A percentile compares a stretch with the other conserved stretches of the same genome.
phyloP scores from a whole-genome alignment of 2,329 filamentous ascomycete species.

The Didymella lethalis region DNA sequence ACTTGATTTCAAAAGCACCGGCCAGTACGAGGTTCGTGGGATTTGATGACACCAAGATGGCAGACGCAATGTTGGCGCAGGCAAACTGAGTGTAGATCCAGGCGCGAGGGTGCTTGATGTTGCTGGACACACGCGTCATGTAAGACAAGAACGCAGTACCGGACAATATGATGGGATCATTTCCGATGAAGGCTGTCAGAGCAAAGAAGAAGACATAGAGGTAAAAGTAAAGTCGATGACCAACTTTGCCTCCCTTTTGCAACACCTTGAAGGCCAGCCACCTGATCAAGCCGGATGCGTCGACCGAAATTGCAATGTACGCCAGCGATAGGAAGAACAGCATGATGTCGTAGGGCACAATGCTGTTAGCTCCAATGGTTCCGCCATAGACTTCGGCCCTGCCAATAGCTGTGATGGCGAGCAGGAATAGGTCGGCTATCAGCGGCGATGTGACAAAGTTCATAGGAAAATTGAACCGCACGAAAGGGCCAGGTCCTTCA shows the following conservation, averaged over 20 bases:
- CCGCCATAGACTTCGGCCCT: constrained; percentile 72
- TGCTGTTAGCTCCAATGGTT: constrained; percentile 70
- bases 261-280: constrained; percentile 75
- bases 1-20: constrained; percentile 74
- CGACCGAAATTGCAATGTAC: constrained; percentile 80
- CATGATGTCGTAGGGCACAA: constrained; percentile 76
- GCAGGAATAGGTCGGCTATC: constrained; percentile 73
- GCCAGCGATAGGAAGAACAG: constrained; percentile 76
- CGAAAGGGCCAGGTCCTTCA: constrained; percentile 52
- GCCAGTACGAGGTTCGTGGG: constrained; percentile 79
- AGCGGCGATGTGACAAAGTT: constrained; percentile 76
- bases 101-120: constrained; percentile 73
- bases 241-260: constrained; percentile 71
- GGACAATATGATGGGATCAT: constrained; percentile 77
- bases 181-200: constrained; percentile 73
- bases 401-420: constrained; percentile 74
- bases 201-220: constrained; percentile 76
- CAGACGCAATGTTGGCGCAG: constrained; percentile 75
- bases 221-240: constrained; percentile 74
- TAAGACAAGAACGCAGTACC: constrained; percentile 79
- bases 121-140: constrained; percentile 77
- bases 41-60: constrained; percentile 79
- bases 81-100: constrained; percentile 79
- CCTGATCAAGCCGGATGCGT: constrained; percentile 75
- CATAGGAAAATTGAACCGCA: constrained; percentile 67